Percentiles rank a stretch among this genome's conserved stretches.
Conservation (phyloP, 1,284 basidiomycete species). For the Moniliella sp. region DNA sequence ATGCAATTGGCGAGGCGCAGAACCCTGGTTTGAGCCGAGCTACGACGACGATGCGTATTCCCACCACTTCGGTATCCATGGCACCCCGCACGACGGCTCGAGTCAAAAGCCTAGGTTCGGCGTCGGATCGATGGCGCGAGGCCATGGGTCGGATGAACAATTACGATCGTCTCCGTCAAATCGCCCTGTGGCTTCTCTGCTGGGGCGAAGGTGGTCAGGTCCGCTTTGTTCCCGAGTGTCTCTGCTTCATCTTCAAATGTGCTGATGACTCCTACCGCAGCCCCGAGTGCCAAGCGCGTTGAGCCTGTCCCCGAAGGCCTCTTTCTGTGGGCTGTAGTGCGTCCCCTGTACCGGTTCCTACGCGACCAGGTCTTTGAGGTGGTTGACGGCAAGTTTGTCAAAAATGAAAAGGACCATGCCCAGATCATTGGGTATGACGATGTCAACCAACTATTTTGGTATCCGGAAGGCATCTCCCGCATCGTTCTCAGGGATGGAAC, state of each 20-base stretch:
- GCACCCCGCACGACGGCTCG: constrained; percentile 43
- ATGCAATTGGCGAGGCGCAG: constrained; percentile 75
- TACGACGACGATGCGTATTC: too few species aligned
- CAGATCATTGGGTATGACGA: constrained; percentile 95
- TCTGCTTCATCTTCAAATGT: constrained; percentile 99
- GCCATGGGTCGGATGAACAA: constrained; percentile 98
- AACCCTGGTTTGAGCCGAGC: constrained; percentile 72
- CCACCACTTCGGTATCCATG: too few species aligned
- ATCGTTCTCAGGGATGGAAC: constrained; percentile 67
- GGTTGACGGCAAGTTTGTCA: constrained; percentile 76
- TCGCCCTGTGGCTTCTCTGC: constrained; percentile 80
- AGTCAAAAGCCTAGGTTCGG: constrained; percentile 60
- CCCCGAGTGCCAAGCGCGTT: constrained; percentile 81
- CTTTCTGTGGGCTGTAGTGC: constrained; percentile 71
- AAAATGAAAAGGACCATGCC: constrained; percentile 72
- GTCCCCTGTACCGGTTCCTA: constrained; percentile 85
- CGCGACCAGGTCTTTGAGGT: constrained; percentile 97
- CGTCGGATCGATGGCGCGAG: constrained; percentile 76
- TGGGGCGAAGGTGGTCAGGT: constrained; percentile 98
- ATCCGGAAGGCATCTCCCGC: constrained; percentile 86
- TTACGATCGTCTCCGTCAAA: constrained; percentile 86
- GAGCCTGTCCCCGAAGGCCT: constrained; percentile 87
- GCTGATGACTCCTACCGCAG: constrained; percentile 98
- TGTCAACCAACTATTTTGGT: constrained; percentile 98
- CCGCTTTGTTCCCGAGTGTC: constrained; percentile 85